Evolutionary conservation across 2,329 filamentous ascomycete genomes (phyloP).

Genomic region (Aspergillus brasiliensis): DNA sequence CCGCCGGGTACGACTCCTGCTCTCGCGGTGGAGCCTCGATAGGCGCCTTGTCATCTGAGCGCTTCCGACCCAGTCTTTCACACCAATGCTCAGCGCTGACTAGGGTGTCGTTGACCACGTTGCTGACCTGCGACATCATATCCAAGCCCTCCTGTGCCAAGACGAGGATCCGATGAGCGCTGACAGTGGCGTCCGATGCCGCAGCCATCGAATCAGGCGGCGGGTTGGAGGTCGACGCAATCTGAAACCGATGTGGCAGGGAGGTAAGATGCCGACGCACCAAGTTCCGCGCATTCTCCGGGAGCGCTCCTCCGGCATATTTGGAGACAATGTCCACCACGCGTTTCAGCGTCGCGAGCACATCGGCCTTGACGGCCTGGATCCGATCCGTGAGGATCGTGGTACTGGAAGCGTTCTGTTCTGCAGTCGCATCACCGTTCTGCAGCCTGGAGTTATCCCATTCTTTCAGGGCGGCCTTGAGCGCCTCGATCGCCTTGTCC

Average conservation of each 20-base stretch:
- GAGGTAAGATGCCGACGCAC: slow-evolving; percentile 83
- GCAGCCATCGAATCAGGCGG: slow-evolving; percentile 35
- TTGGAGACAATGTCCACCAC: slow-evolving; percentile 84
- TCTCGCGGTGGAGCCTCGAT: slow-evolving; percentile 14
- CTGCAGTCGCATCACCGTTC: slow-evolving; percentile 26
- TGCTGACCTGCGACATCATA: slow-evolving; percentile 90
- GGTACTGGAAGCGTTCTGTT: slow-evolving; percentile 22
- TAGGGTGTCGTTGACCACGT: slow-evolving; percentile 85
- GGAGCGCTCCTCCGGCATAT: slow-evolving; percentile 87
- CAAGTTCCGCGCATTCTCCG: slow-evolving; percentile 81
- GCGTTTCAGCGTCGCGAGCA: slow-evolving; percentile 76
- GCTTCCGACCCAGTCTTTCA: slow-evolving; percentile 66
- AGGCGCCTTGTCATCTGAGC: slow-evolving; percentile 27
- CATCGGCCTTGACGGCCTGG: slow-evolving; percentile 66
- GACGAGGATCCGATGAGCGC: slow-evolving; percentile 76
- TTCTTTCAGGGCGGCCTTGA: slow-evolving; percentile 76
- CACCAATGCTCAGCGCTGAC: slow-evolving; percentile 92
- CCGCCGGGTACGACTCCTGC: slow-evolving; percentile 24
- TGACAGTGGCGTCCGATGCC: slow-evolving; percentile 52
- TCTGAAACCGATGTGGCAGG: slow-evolving; percentile 77
- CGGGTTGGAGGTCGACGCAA: slow-evolving; percentile 61
- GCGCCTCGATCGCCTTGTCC: slow-evolving; percentile 69
- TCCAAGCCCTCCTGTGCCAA: slow-evolving; percentile 89
- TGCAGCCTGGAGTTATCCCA: slow-evolving; percentile 63
- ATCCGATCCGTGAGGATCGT: slow-evolving; percentile 56